These are phyloP conservation scores for Dictyostelium brefeldianum DNA, from an alignment of 78 protist species.

Conservation along the genomic window DNA sequence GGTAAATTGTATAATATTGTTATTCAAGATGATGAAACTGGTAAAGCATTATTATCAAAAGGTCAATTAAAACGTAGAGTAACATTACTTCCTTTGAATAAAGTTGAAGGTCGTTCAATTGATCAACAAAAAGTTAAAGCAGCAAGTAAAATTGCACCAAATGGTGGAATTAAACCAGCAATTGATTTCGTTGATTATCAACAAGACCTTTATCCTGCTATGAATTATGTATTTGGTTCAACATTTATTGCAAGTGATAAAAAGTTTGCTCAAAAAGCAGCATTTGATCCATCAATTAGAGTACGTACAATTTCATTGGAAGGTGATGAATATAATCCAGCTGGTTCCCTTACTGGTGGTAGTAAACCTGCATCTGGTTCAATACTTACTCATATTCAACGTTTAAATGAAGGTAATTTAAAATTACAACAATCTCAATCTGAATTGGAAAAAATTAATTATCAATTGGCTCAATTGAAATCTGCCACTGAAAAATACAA, in stretches of 20 bases:
- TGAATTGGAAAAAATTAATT: conserved; percentile 49
- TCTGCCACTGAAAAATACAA: background rate
- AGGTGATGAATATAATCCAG: conserved; percentile 98
- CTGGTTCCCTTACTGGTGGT: conserved; percentile 98
- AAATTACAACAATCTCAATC: conserved; percentile 13
- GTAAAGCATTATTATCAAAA: conserved; percentile 85
- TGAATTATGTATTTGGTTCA: conserved; percentile 96
- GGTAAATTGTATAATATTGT: conserved; percentile 95
- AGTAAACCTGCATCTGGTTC: conserved; percentile 37
- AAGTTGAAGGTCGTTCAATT: conserved; percentile 81
- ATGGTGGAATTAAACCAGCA: conserved; percentile 78
- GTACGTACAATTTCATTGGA: conserved; percentile 95
- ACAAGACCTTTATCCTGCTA: conserved; percentile 89
- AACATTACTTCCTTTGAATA: conserved; percentile 98
- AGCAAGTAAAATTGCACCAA: conserved; percentile 76
- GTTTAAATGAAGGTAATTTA: conserved; percentile 35
- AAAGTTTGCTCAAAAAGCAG: conserved; percentile 86
- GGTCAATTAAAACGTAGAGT: conserved; percentile 93
- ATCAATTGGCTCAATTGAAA: conserved; percentile 8
- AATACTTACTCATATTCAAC: conserved; percentile 49
- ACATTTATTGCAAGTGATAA: conserved; percentile 91
- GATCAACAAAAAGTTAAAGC: conserved; percentile 5
- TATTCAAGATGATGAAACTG: conserved; percentile 93
- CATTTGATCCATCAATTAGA: conserved; percentile 83
- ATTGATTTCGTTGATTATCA: conserved; percentile 89